Conservation (phyloP, 2,329 filamentous ascomycete species). For the Metarhizium album region DNA sequence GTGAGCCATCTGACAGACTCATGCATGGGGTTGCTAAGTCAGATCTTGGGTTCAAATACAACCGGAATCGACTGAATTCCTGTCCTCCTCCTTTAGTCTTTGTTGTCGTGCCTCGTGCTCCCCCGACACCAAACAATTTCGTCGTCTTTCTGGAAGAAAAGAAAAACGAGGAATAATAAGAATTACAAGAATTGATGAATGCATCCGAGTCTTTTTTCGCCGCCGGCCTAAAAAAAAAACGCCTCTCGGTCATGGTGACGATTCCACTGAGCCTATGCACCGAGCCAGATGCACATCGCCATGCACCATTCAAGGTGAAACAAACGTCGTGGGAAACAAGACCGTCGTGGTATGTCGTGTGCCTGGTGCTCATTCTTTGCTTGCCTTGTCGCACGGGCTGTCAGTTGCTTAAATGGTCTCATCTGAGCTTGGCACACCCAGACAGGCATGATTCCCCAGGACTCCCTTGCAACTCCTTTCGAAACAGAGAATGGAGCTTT, state of each 20-base stretch:
- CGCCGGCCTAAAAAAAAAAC: not conserved
- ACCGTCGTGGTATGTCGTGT: not conserved
- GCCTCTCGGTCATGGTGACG: not conserved
- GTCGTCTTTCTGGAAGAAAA: not conserved
- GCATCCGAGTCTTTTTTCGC: not conserved
- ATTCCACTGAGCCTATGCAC: not conserved
- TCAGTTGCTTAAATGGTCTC: not conserved
- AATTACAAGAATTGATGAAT: not conserved
- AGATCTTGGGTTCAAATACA: not conserved
- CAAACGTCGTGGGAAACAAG: not conserved
- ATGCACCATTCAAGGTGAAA: not conserved
- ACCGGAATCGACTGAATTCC: not conserved
- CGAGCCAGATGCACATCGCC: not conserved
- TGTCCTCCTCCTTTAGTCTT: not conserved
- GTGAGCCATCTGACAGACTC: conserved; percentile 5
- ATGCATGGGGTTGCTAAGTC: conserved; percentile 5
- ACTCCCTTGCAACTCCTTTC: not conserved
- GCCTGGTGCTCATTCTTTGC: not conserved
- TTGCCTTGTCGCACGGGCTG: not conserved
- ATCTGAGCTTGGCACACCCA: not conserved
- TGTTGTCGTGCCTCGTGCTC: not conserved
- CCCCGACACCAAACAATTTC: not conserved
- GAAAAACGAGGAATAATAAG: too few species aligned
- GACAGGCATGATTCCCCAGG: not conserved
- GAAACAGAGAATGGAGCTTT: conserved; percentile 1